Conservation (phyloP, 2,329 filamentous ascomycete species). For the Fusarium nanum region DNA sequence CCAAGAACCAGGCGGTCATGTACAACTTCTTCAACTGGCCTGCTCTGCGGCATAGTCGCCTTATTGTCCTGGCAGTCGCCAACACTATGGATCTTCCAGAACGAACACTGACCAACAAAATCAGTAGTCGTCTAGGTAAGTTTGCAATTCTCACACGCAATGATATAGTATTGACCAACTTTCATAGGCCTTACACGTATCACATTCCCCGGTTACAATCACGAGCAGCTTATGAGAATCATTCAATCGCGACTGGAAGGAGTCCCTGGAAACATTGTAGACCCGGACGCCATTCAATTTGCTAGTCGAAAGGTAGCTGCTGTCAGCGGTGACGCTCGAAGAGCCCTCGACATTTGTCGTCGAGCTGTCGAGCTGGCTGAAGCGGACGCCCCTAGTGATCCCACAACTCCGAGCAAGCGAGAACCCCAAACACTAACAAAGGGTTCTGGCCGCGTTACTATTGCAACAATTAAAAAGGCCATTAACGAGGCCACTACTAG, state of each 20-base stretch:
- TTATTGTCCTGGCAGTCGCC: conserved; percentile 96
- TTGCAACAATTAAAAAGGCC: conserved; percentile 91
- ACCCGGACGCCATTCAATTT: conserved; percentile 94
- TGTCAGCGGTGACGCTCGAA: conserved; percentile 91
- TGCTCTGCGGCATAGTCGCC: conserved; percentile 85
- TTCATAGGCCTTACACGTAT: conserved; percentile 81
- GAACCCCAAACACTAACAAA: conserved; percentile 45
- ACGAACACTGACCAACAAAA: conserved; percentile 96
- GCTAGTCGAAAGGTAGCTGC: conserved; percentile 96
- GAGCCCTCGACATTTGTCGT: conserved; percentile 94
- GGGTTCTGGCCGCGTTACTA: conserved; percentile 76
- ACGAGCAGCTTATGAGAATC: conserved; percentile 96
- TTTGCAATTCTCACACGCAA: conserved; percentile 19
- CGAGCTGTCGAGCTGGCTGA: conserved; percentile 96
- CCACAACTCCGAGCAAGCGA: conserved; percentile 72
- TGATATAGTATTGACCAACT: neutral
- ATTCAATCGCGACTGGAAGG: conserved; percentile 93
- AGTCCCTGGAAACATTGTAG: conserved; percentile 89
- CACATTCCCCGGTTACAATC: conserved; percentile 96
- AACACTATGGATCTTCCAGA: conserved; percentile 99
- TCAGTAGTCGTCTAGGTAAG: conserved; percentile 83
- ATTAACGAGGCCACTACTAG: conserved; percentile 96
- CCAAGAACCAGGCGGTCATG: conserved; percentile 99
- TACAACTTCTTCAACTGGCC: conserved; percentile 99
- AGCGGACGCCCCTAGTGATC: conserved; percentile 66